Conservation (phyloP, 1,139 yeast genomes). For the Saccharomyces pastorianus region DNA sequence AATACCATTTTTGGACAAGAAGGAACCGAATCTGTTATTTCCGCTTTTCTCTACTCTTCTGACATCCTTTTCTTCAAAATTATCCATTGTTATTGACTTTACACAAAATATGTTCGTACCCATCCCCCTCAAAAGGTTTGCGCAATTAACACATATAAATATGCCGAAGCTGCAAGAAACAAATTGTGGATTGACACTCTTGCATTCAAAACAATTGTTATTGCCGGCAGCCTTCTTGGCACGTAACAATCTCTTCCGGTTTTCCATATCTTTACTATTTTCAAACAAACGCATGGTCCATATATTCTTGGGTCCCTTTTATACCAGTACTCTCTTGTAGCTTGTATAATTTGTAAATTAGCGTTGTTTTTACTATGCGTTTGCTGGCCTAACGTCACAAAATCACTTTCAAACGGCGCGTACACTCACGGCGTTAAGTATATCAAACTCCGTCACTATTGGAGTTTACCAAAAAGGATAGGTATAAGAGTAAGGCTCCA, state of each 20-base stretch:
- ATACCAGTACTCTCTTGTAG: background rate
- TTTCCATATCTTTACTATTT: constrained; percentile 85
- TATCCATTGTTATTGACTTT: constrained; percentile 90
- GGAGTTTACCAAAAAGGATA: background rate
- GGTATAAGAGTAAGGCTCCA: background rate
- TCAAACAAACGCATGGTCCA: constrained; percentile 29
- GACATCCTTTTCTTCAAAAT: constrained; percentile 83
- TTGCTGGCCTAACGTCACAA: background rate
- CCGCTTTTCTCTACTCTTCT: constrained; percentile 89
- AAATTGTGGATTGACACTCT: constrained; percentile 94
- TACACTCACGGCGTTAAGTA: background rate
- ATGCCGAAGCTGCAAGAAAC: constrained; percentile 94
- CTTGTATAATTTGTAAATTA: background rate
- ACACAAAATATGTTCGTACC: constrained; percentile 95
- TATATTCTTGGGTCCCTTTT: background rate
- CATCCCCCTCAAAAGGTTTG: constrained; percentile 85
- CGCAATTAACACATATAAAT: constrained; percentile 90
- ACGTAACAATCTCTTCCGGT: constrained; percentile 66
- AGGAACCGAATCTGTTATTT: constrained; percentile 38
- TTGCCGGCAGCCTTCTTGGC: constrained; percentile 72
- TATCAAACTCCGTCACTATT: background rate
- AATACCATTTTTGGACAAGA: background rate
- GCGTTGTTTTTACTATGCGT: background rate
- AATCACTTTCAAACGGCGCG: background rate
- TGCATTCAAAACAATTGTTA: constrained; percentile 85